Evolutionary conservation across 495 filamentous ascomycete species (phyloP).

Genomic region (Bryoglossum gracile): DNA sequence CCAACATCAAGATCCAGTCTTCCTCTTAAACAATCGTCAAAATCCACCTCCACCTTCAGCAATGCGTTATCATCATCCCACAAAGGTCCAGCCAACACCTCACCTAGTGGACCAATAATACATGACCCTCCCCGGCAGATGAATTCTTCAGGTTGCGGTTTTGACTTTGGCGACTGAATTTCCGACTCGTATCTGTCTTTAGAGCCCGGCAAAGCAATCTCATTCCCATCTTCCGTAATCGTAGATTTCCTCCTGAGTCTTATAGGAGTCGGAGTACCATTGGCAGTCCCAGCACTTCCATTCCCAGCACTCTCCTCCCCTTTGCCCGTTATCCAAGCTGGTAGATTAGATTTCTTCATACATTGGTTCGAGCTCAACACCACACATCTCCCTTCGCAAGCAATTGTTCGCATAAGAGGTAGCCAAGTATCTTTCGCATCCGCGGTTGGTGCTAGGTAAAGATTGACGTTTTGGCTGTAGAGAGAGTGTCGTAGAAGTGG

Average conservation of each 20-base stretch:
- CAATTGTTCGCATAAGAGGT: conserved; percentile 72
- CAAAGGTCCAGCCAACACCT: conserved; percentile 69
- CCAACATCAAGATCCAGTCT: conserved; percentile 46
- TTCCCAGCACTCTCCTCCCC: not conserved
- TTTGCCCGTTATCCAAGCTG: conserved; percentile 21
- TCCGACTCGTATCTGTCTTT: not conserved
- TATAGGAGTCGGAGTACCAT: not conserved
- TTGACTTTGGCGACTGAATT: not conserved
- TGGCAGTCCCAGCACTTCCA: not conserved
- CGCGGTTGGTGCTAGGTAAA: conserved; percentile 89
- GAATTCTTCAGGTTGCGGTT: conserved; percentile 5
- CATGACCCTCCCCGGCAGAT: conserved; percentile 70
- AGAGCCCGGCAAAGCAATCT: conserved; percentile 30
- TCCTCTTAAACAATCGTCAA: conserved; percentile 45
- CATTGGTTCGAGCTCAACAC: conserved; percentile 88
- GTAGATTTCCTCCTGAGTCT: conserved; percentile 12
- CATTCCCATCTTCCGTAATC: conserved; percentile 41
- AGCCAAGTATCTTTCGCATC: conserved; percentile 82
- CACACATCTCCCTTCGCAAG: conserved; percentile 72
- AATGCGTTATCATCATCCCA: conserved; percentile 71
- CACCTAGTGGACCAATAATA: conserved; percentile 72
- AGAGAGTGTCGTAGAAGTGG: conserved; percentile 72
- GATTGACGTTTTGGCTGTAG: conserved; percentile 85
- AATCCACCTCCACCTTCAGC: conserved; percentile 41
- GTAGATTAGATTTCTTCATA: conserved; percentile 31